Evolutionary conservation across 2,329 filamentous ascomycete genomes (phyloP).

Genomic region (Claviceps monticola): DNA sequence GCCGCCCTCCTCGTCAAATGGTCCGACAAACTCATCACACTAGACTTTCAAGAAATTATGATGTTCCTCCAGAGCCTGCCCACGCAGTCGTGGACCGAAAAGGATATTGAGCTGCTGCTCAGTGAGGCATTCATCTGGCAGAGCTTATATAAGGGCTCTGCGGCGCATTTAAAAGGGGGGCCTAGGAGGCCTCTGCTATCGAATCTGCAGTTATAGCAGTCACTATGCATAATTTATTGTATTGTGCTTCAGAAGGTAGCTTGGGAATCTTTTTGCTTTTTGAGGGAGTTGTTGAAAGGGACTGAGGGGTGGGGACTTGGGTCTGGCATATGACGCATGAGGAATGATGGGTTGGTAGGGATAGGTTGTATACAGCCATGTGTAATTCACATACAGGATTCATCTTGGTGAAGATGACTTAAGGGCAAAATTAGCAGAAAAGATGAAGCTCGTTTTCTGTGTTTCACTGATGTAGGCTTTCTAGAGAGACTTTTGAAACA

Average conservation of each 20-base stretch:
- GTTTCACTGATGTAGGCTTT: no score
- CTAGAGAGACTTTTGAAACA: no score
- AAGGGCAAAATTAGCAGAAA: no score
- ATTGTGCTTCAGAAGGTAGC: neutral
- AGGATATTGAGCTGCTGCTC: slow-evolving; percentile 88
- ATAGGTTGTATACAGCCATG: no score
- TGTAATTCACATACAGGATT: no score
- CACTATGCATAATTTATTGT: neutral
- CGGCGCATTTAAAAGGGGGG: slow-evolving; percentile 64
- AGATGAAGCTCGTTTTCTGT: no score
- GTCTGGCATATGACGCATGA: no score
- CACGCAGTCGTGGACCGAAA: slow-evolving; percentile 89
- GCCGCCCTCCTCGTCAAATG: slow-evolving; percentile 97
- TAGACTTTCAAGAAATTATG: slow-evolving; percentile 98
- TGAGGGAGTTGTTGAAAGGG: neutral
- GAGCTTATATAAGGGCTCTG: slow-evolving; percentile 86
- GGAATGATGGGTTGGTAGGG: no score
- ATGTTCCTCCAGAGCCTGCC: slow-evolving; percentile 96
- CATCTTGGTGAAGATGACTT: no score
- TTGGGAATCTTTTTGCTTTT: neutral
- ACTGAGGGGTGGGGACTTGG: no score
- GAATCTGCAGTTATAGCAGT: slow-evolving; percentile 21
- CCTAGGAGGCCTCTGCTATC: slow-evolving; percentile 21
- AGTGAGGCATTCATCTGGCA: slow-evolving; percentile 99
- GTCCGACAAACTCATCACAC: slow-evolving; percentile 86